Percentiles rank a stretch among this genome's conserved stretches.
phyloP scores from a whole-genome alignment of 2,329 filamentous ascomycete genomes.

The Elsinoe australis region DNA sequence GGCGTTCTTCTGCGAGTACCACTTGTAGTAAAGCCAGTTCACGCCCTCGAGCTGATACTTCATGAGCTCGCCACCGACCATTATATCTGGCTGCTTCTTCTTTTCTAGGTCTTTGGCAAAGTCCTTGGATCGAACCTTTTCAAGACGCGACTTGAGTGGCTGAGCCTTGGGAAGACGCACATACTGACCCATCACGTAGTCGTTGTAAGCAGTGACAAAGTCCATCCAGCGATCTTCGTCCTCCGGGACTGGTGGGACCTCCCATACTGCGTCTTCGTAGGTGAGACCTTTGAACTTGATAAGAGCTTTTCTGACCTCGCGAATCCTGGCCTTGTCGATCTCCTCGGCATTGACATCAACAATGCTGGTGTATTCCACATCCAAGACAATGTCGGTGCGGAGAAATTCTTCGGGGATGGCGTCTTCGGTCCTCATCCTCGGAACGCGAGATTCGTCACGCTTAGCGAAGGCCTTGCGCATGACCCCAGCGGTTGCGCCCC shows the following conservation, averaged over 20 bases:
- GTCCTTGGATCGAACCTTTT: constrained; percentile 55
- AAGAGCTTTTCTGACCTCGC: constrained; percentile 63
- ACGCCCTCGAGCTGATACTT: constrained; percentile 85
- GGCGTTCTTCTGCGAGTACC: constrained; percentile 71
- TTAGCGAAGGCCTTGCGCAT: constrained; percentile 74
- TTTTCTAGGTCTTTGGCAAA: constrained; percentile 63
- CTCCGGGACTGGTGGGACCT: constrained; percentile 60
- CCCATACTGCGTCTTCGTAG: constrained; percentile 90
- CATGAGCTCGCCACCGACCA: constrained; percentile 79
- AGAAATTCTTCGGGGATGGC: constrained; percentile 84
- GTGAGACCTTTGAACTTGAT: constrained; percentile 90
- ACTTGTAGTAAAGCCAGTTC: constrained; percentile 93
- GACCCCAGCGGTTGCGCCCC: constrained; percentile 53
- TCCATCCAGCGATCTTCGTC: constrained; percentile 66
- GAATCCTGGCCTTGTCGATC: constrained; percentile 62
- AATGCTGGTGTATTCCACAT: constrained; percentile 60
- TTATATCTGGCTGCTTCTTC: constrained; percentile 61
- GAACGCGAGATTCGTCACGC: constrained; percentile 53
- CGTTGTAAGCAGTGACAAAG: constrained; percentile 74
- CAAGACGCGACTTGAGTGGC: constrained; percentile 59
- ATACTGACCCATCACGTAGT: constrained; percentile 74
- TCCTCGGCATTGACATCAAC: constrained; percentile 55
- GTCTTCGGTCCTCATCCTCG: constrained; percentile 63
- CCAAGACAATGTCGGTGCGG: constrained; percentile 79
- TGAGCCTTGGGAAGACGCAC: constrained; percentile 51